A percentile compares a stretch with the other conserved stretches of the same genome.
Conservation (phyloP, 2,329 filamentous ascomycete species). For the Zymoseptoria brevis region DNA sequence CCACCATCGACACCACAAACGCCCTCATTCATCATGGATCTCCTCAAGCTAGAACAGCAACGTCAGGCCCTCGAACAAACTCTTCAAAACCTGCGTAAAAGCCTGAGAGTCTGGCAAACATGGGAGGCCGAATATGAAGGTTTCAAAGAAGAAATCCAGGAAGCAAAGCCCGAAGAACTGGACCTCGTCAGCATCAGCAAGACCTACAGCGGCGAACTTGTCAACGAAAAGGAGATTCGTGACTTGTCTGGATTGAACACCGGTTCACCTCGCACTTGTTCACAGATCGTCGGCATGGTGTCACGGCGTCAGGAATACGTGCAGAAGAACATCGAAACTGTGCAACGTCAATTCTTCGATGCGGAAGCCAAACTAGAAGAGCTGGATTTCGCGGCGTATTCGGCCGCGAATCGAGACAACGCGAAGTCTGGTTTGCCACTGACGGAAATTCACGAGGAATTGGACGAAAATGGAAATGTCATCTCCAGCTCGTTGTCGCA, state of each 20-base stretch:
- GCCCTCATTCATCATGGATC: constrained; percentile 32
- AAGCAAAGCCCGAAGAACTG: constrained; percentile 36
- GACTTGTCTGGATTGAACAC: constrained; percentile 44
- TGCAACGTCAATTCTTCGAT: constrained; percentile 63
- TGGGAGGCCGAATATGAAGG: constrained; percentile 90
- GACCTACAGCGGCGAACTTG: constrained; percentile 55
- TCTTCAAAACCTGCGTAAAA: constrained; percentile 63
- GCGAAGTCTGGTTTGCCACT: constrained; percentile 54
- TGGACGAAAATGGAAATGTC: constrained; percentile 85
- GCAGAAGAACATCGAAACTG: constrained; percentile 64
- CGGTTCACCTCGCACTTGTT: constrained; percentile 42
- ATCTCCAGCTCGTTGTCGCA: constrained; percentile 46
- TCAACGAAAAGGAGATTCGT: constrained; percentile 54
- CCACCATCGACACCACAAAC: constrained; percentile 28
- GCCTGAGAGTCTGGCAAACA: constrained; percentile 78
- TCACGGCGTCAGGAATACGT: constrained; percentile 82
- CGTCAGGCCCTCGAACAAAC: constrained; percentile 67
- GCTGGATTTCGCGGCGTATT: constrained; percentile 34
- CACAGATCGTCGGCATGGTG: constrained; percentile 61
- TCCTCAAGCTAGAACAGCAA: constrained; percentile 66
- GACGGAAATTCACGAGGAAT: constrained; percentile 83
- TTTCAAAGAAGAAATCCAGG: constrained; percentile 71
- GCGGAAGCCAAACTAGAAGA: constrained; percentile 64
- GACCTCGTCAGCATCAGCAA: constrained; percentile 40
- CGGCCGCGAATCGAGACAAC: constrained; percentile 32